Percentiles rank a stretch among this genome's conserved stretches.
phyloP scores from a whole-genome alignment of 2,329 filamentous ascomycete species.

The Sclerotinia glacialis region DNA sequence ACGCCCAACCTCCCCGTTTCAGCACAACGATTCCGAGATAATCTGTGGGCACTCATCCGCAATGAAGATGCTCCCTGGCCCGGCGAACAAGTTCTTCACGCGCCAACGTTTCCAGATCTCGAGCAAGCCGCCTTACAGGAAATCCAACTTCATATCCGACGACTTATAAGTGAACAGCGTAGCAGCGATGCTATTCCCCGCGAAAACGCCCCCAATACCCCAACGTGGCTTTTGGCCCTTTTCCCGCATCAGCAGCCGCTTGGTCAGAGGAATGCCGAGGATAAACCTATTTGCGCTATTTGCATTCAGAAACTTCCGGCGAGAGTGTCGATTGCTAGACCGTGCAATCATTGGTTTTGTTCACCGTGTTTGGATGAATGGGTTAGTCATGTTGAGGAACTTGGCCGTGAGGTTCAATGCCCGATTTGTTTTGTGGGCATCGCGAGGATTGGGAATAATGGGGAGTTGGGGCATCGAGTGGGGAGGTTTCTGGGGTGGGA shows the following conservation, averaged over 20 bases:
- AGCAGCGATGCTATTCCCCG: neutral
- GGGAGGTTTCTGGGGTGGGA: neutral
- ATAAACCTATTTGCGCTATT: neutral
- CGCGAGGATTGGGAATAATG: neutral
- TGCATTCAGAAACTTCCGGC: neutral
- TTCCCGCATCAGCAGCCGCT: neutral
- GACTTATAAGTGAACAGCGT: neutral
- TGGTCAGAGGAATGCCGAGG: neutral
- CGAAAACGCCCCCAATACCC: neutral
- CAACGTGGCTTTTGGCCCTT: neutral
- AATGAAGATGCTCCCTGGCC: too few relatives aligned
- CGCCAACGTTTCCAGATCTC: too few relatives aligned
- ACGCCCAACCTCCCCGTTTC: too few relatives aligned
- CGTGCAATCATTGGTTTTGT: neutral
- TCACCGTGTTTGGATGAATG: neutral
- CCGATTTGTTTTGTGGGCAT: neutral
- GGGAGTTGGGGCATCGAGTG: neutral
- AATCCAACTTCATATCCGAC: neutral
- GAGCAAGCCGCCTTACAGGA: neutral
- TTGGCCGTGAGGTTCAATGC: neutral
- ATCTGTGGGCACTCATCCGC: too few relatives aligned
- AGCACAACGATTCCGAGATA: too few relatives aligned
- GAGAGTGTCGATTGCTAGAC: neutral
- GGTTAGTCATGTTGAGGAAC: neutral
- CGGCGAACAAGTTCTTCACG: too few relatives aligned